Percentiles rank a stretch among this genome's conserved stretches.
These are phyloP conservation scores for Saccharomyces hybrid DNA, from an alignment of 1,139 yeast genomes.

Conservation along the genomic window DNA sequence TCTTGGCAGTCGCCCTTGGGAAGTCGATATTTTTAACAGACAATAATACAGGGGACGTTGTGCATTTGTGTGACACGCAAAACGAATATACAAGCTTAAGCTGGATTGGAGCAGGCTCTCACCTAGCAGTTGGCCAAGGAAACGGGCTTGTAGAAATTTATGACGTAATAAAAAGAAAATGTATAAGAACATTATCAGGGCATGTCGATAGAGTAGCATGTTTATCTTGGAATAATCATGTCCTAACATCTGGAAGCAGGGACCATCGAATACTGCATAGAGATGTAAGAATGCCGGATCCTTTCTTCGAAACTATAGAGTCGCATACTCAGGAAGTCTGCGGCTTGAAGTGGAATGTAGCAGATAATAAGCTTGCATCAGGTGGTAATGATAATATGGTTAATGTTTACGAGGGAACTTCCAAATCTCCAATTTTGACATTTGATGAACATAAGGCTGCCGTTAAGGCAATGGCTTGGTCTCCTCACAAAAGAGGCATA, in stretches of 20 bases:
- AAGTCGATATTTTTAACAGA: slow-evolving; percentile 87
- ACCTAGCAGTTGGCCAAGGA: slow-evolving; percentile 84
- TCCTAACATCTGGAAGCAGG: slow-evolving; percentile 78
- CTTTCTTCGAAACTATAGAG: slow-evolving; percentile 61
- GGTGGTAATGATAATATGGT: slow-evolving; percentile 91
- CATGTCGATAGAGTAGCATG: slow-evolving; percentile 81
- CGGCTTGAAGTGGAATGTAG: slow-evolving; percentile 89
- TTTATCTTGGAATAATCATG: slow-evolving; percentile 89
- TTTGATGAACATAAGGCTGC: slow-evolving; percentile 89
- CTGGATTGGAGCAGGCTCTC: slow-evolving; percentile 95
- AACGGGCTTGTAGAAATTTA: slow-evolving; percentile 87
- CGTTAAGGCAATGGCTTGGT: slow-evolving; percentile 94
- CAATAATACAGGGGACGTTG: slow-evolving; percentile 77
- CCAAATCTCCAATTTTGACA: slow-evolving; percentile 59
- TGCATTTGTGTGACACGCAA: slow-evolving; percentile 51
- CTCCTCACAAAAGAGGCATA: slow-evolving; percentile 91
- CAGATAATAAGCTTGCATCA: slow-evolving; percentile 78
- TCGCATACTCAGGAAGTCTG: slow-evolving; percentile 92
- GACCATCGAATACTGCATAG: slow-evolving; percentile 81
- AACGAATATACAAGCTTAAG: slow-evolving; percentile 53
- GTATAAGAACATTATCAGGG: slow-evolving; percentile 87
- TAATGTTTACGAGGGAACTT: slow-evolving; percentile 79
- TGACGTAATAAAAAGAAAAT: slow-evolving; percentile 82
- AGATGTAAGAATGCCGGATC: slow-evolving; percentile 84
- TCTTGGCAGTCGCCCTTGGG: slow-evolving; percentile 85